Percentiles rank a stretch among this genome's conserved stretches.
phyloP scores from a whole-genome alignment of 371 early-diverging fungal genomes.

The Mortierella sp. region DNA sequence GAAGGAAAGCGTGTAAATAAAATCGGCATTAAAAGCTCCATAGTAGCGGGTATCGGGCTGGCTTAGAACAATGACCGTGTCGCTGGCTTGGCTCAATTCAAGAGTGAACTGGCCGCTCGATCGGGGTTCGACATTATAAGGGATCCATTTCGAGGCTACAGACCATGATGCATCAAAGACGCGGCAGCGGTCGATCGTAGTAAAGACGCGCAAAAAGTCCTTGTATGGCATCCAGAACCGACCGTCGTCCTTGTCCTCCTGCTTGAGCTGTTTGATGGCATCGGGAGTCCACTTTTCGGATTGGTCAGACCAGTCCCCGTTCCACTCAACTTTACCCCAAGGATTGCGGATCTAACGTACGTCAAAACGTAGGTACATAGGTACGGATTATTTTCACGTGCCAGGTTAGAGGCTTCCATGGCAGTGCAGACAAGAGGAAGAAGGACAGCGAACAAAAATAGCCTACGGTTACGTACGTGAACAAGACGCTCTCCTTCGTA shows the following conservation, averaged over 20 bases:
- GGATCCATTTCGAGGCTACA: constrained; percentile 53
- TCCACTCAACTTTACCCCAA: constrained; percentile 58
- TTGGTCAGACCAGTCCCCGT: constrained; percentile 60
- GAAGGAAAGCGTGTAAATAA: constrained; percentile 40
- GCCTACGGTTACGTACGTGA: constrained; percentile 41
- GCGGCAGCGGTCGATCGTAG: constrained; percentile 46
- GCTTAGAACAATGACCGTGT: constrained; percentile 36
- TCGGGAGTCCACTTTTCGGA: constrained; percentile 57
- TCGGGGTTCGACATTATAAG: constrained; percentile 53
- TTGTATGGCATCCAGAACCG: constrained; percentile 61
- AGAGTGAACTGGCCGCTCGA: constrained; percentile 45
- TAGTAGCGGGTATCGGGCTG: constrained; percentile 56
- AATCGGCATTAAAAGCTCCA: constrained; percentile 38
- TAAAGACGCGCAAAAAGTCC: constrained; percentile 56
- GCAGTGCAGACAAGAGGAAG: too few relatives aligned
- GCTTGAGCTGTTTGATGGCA: constrained; percentile 45
- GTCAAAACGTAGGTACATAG: too few relatives aligned
- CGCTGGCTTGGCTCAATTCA: constrained; percentile 15
- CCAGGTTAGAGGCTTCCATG: too few relatives aligned
- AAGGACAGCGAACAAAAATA: constrained; percentile 3
- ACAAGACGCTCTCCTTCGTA: constrained; percentile 48
- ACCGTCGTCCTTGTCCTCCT: constrained; percentile 57
- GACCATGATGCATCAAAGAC: constrained; percentile 55
- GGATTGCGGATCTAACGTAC: constrained; percentile 58
- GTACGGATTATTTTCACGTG: too few relatives aligned